A percentile compares a stretch with the other conserved stretches of the same genome.
Conservation (phyloP, 2,329 filamentous ascomycete genomes). For the Talaromyces atroroseus region DNA sequence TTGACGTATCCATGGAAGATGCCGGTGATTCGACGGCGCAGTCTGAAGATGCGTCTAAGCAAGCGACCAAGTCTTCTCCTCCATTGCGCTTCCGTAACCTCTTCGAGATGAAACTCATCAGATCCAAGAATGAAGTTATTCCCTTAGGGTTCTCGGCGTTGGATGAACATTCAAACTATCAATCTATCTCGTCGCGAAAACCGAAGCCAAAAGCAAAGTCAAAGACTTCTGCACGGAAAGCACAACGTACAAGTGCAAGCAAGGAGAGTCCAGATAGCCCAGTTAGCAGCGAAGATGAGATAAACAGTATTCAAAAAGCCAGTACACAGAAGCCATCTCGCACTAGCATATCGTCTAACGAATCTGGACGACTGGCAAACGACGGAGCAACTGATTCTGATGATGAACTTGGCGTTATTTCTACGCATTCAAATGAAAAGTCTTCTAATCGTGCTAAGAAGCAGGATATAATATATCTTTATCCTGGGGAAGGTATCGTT, state of each 20-base stretch:
- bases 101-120: constrained; percentile 69
- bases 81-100: constrained; percentile 61
- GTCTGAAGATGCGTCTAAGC: constrained; percentile 15
- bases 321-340: constrained; percentile 13
- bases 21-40: constrained; percentile 31
- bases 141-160: constrained; percentile 65
- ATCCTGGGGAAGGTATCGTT: constrained; percentile 76
- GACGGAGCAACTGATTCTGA: constrained; percentile 19
- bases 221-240: constrained; percentile 16
- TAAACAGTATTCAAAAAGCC: constrained; percentile 18
- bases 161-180: constrained; percentile 55
- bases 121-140: constrained; percentile 51
- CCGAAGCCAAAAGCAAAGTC: constrained; percentile 20
- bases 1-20: constrained; percentile 83
- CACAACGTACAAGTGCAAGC: constrained; percentile 9
- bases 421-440: constrained; percentile 16
- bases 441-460: neutral
- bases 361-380: constrained; percentile 12
- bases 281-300: constrained; percentile 29
- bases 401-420: constrained; percentile 15
- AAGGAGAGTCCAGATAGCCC: constrained; percentile 20
- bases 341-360: constrained; percentile 17
- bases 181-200: constrained; percentile 48
- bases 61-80: constrained; percentile 39
- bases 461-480: constrained; percentile 49